These are phyloP conservation scores for Fusarium clavum DNA, from an alignment of 2,329 filamentous ascomycete genomes.

Conservation along the genomic window DNA sequence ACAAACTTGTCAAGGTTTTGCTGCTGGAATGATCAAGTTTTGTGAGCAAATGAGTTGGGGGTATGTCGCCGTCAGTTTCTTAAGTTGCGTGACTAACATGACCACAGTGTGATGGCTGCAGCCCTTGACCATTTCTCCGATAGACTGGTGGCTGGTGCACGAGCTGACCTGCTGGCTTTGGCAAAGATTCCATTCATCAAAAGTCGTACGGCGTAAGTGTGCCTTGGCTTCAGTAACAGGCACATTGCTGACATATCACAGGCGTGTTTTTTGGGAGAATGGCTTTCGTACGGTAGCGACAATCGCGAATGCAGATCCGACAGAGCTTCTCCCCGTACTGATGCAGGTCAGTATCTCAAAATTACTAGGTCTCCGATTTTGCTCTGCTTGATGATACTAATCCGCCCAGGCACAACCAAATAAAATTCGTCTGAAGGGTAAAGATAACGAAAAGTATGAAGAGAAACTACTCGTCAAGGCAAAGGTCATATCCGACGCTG, in stretches of 20 bases:
- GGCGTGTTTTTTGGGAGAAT: conserved; percentile 77
- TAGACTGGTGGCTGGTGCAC: conserved; percentile 77
- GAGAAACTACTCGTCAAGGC: conserved; percentile 75
- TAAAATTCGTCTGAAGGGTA: conserved; percentile 66
- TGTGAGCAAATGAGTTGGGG: conserved; percentile 82
- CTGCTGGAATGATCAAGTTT: conserved; percentile 82
- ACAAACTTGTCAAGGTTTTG: conserved; percentile 82
- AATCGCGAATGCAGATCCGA: conserved; percentile 75
- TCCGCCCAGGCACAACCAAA: conserved; percentile 70
- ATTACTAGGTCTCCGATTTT: background rate
- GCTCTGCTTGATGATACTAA: background rate
- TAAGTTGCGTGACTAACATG: conserved; percentile 24
- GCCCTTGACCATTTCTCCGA: conserved; percentile 82
- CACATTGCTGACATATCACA: conserved; percentile 31
- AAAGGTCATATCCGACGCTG: conserved; percentile 74
- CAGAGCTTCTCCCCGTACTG: conserved; percentile 76
- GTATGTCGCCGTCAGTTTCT: conserved; percentile 50
- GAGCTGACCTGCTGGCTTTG: conserved; percentile 76
- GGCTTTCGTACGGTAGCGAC: conserved; percentile 76
- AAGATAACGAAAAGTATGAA: conserved; percentile 68
- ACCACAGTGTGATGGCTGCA: conserved; percentile 71
- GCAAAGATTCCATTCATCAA: conserved; percentile 81
- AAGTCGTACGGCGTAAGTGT: conserved; percentile 74
- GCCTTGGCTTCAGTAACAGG: background rate
- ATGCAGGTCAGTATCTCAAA: conserved; percentile 66